Evolutionary conservation across 306 rosid species (phyloP).

Genomic region (Astragalus membranaceus): DNA sequence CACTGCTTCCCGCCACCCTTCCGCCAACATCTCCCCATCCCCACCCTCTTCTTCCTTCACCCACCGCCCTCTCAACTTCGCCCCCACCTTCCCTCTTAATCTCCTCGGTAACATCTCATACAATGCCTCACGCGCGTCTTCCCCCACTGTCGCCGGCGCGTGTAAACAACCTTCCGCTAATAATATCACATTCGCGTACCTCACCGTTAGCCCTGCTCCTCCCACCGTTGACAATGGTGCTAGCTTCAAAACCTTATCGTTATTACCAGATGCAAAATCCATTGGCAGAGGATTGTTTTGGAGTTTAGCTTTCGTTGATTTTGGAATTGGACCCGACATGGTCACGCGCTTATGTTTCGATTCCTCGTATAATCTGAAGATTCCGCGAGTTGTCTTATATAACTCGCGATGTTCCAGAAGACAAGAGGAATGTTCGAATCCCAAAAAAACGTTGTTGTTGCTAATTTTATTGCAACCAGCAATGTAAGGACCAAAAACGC

Average conservation of each 20-base stretch:
- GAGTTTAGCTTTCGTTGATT: neutral
- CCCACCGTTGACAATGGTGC: conserved; percentile 50
- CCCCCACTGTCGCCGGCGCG: conserved; percentile 33
- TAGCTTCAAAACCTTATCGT: conserved; percentile 22
- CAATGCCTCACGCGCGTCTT: conserved; percentile 33
- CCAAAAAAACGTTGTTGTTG: neutral
- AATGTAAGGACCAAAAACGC: conserved; percentile 37
- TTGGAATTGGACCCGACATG: conserved; percentile 36
- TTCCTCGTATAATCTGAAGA: neutral
- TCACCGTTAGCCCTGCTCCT: conserved; percentile 43
- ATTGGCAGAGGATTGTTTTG: neutral
- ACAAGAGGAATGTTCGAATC: neutral
- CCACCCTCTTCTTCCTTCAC: conserved; percentile 1
- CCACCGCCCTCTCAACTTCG: conserved; percentile 38
- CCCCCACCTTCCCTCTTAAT: conserved; percentile 28
- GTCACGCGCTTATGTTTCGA: neutral
- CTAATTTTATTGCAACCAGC: neutral
- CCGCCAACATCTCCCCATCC: conserved; percentile 26
- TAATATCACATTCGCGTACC: conserved; percentile 54
- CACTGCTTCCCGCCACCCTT: conserved; percentile 64
- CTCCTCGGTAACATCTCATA: conserved; percentile 61
- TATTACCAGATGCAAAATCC: neutral
- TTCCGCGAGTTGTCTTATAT: neutral
- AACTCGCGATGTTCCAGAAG: conserved; percentile 27
- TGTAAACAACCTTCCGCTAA: conserved; percentile 44